Percentiles rank a stretch among this genome's conserved stretches.
Evolutionary conservation across 2,329 filamentous ascomycete species (phyloP).

Genomic region (Clonostachys rosea): DNA sequence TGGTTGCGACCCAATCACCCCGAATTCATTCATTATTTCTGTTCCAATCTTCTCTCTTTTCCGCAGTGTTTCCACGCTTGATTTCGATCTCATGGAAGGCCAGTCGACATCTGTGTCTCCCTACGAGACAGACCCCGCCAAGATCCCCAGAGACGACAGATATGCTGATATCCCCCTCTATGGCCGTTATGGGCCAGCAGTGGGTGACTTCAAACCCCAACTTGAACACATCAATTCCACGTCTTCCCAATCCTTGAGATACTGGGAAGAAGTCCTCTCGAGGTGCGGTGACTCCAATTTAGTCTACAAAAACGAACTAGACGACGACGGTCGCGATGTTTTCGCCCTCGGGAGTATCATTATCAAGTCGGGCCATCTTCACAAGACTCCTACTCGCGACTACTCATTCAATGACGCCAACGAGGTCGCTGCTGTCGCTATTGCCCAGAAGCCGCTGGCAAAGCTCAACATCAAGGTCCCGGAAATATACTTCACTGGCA

Average conservation of each 20-base stretch:
- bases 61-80: no score
- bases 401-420: conserved; percentile 34
- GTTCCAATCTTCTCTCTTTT: no score
- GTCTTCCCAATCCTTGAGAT: conserved; percentile 14
- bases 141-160: conserved; percentile 7
- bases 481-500: conserved; percentile 28
- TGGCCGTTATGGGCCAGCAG: conserved; percentile 7
- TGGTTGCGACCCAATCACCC: no score
- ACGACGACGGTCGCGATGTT: conserved; percentile 28
- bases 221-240: conserved; percentile 13
- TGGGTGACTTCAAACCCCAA: conserved; percentile 6
- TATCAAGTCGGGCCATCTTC: conserved; percentile 27
- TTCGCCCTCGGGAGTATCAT: conserved; percentile 34
- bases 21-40: no score
- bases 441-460: conserved; percentile 17
- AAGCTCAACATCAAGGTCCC: conserved; percentile 20
- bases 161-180: conserved; percentile 9
- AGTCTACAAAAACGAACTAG: conserved; percentile 19
- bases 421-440: conserved; percentile 22
- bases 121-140: conserved; percentile 5
- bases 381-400: conserved; percentile 10
- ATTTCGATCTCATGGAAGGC: no score
- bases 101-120: not conserved
- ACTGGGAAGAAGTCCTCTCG: conserved; percentile 21
- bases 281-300: conserved; percentile 16